Conservation (phyloP, 2,329 filamentous ascomycete genomes). For the Penicillium psychrosexuale region DNA sequence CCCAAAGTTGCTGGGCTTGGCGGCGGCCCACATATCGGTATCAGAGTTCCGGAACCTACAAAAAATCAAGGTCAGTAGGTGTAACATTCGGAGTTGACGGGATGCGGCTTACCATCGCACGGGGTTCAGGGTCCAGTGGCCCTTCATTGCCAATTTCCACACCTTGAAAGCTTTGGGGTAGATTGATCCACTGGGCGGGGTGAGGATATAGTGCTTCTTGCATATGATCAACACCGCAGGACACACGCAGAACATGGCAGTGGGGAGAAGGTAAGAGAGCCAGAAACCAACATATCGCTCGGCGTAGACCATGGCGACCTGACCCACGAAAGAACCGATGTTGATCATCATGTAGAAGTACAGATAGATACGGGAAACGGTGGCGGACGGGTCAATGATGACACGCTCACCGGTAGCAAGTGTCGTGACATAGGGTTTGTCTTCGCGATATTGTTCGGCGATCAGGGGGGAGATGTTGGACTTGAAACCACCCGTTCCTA, state of each 20-base stretch:
- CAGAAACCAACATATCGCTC: slow-evolving; percentile 76
- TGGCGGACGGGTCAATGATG: slow-evolving; percentile 67
- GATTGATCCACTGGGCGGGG: slow-evolving; percentile 69
- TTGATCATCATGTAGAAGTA: slow-evolving; percentile 73
- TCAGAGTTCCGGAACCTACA: slow-evolving; percentile 16
- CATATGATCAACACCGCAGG: slow-evolving; percentile 60
- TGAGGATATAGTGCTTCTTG: slow-evolving; percentile 61
- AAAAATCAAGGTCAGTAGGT: not conserved
- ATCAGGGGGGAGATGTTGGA: slow-evolving; percentile 71
- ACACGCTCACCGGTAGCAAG: slow-evolving; percentile 61
- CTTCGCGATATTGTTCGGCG: slow-evolving; percentile 65
- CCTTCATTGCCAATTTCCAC: slow-evolving; percentile 60
- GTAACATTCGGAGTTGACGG: too few relatives aligned
- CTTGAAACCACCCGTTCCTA: slow-evolving; percentile 79
- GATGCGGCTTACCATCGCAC: slow-evolving; percentile 50
- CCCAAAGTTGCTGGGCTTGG: slow-evolving; percentile 34
- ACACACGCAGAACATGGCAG: slow-evolving; percentile 60
- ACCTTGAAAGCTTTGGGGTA: slow-evolving; percentile 64
- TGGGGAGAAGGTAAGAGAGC: slow-evolving; percentile 67
- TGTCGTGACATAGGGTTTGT: slow-evolving; percentile 56
- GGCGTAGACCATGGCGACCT: slow-evolving; percentile 67
- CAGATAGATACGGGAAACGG: slow-evolving; percentile 64
- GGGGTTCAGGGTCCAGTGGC: slow-evolving; percentile 61
- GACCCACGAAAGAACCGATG: slow-evolving; percentile 59
- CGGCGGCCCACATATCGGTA: slow-evolving; percentile 24